These are phyloP conservation scores for Huntiella decipiens DNA, from an alignment of 2,329 filamentous ascomycete species.

Conservation along the genomic window DNA sequence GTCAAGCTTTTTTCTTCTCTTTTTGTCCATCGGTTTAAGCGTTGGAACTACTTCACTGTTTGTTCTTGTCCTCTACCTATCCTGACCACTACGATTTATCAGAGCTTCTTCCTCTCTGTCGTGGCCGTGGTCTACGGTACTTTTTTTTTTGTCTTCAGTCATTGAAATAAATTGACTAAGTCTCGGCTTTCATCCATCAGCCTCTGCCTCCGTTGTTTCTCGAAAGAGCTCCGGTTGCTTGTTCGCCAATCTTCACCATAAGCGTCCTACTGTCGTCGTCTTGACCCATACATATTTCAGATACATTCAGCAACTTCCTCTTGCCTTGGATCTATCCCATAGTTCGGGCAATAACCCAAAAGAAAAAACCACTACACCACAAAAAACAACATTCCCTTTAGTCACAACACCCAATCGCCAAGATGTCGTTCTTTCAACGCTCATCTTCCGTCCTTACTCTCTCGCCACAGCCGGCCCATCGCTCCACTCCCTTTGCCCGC, in stretches of 20 bases:
- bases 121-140: background rate
- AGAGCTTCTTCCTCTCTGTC: conserved; percentile 13
- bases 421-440: conserved; percentile 13
- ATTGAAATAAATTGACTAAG: too few species aligned
- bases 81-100: conserved; percentile 11
- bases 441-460: conserved; percentile 25
- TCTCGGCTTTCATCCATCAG: background rate
- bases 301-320: background rate
- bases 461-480: conserved; percentile 24
- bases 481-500: conserved; percentile 13
- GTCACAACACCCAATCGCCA: conserved; percentile 4
- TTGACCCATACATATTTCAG: background rate
- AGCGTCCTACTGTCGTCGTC: background rate
- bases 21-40: conserved; percentile 10
- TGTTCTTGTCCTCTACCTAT: conserved; percentile 15
- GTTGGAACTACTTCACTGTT: conserved; percentile 7
- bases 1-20: background rate
- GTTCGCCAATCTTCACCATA: background rate
- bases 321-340: background rate
- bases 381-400: conserved; percentile 2
- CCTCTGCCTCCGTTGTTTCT: background rate
- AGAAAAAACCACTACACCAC: background rate
- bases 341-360: background rate
- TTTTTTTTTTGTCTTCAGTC: background rate
- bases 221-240: conserved; percentile 1